Conservation (phyloP, 1,139 yeast genomes). For the Yueomyces sp. region DNA sequence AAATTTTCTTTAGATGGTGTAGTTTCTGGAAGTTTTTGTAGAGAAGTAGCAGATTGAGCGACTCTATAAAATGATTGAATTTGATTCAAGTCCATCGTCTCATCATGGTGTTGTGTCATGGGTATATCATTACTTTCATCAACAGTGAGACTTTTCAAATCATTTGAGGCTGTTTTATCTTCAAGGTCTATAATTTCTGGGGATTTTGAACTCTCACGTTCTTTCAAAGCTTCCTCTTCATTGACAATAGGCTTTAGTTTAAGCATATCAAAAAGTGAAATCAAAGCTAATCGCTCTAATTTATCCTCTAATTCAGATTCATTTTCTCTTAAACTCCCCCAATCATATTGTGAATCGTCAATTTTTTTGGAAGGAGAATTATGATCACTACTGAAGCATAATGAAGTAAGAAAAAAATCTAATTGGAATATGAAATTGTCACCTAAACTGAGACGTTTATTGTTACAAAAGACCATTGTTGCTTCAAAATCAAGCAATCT, state of each 20-base stretch:
- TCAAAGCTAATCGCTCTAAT: conserved; percentile 44
- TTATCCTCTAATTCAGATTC: conserved; percentile 41
- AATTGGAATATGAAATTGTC: conserved; percentile 55
- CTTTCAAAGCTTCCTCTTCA: conserved; percentile 9
- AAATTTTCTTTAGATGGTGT: conserved; percentile 51
- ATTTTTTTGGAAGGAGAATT: conserved; percentile 3
- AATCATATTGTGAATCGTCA: not conserved
- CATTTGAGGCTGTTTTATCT: conserved; percentile 4
- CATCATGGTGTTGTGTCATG: conserved; percentile 26
- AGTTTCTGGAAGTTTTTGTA: conserved; percentile 42
- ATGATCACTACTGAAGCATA: conserved; percentile 32
- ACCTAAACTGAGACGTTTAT: conserved; percentile 50
- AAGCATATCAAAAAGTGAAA: conserved; percentile 42
- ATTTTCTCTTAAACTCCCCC: conserved; percentile 29
- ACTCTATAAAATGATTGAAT: conserved; percentile 61
- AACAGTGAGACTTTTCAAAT: not conserved
- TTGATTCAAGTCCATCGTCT: conserved; percentile 51
- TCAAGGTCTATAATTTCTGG: conserved; percentile 23
- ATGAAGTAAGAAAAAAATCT: conserved; percentile 43
- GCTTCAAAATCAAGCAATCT: conserved; percentile 44
- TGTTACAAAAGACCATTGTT: conserved; percentile 46
- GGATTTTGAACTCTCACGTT: conserved; percentile 11
- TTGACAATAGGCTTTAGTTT: conserved; percentile 23
- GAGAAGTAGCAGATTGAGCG: conserved; percentile 40
- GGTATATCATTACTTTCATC: not conserved